These are phyloP conservation scores for Coccomyxa sp. DNA, from an alignment of 139 green algal genomes.

Conservation along the genomic window DNA sequence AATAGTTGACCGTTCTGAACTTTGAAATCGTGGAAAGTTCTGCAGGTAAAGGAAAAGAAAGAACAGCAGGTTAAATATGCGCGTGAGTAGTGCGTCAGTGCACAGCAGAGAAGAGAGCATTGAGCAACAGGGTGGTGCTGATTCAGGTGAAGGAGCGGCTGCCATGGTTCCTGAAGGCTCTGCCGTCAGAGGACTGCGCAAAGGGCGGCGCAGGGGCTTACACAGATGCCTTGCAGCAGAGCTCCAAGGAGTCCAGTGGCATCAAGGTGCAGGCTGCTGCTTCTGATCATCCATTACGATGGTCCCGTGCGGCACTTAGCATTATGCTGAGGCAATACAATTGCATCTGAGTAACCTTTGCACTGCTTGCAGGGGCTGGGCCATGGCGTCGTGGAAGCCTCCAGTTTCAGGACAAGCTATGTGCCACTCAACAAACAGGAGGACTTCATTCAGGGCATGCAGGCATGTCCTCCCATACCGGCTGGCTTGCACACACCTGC, in stretches of 20 bases:
- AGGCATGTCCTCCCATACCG: slow-evolving; percentile 8
- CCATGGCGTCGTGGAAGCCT: slow-evolving; percentile 51
- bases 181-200: slow-evolving; percentile 63
- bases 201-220: slow-evolving; percentile 82
- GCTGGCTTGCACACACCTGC: neutral
- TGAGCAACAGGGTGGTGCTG: no score
- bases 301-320: neutral
- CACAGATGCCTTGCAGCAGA: slow-evolving; percentile 46
- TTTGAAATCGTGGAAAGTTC: no score
- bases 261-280: slow-evolving; percentile 7
- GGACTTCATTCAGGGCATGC: slow-evolving; percentile 80
- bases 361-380: slow-evolving; percentile 30
- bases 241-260: neutral
- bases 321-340: neutral
- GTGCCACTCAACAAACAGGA: slow-evolving; percentile 65
- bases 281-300: neutral
- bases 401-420: slow-evolving; percentile 81
- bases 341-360: slow-evolving; percentile 15
- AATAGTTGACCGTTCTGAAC: no score
- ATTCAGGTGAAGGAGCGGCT: slow-evolving; percentile 37
- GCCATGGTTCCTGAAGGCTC: slow-evolving; percentile 80
- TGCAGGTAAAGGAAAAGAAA: no score
- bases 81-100: no score
- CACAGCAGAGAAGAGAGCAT: no score
- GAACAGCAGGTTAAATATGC: no score